These are phyloP conservation scores for Oryza rufipogon DNA, from an alignment of 176 grass and related monocot genomes.

Conservation along the genomic window DNA sequence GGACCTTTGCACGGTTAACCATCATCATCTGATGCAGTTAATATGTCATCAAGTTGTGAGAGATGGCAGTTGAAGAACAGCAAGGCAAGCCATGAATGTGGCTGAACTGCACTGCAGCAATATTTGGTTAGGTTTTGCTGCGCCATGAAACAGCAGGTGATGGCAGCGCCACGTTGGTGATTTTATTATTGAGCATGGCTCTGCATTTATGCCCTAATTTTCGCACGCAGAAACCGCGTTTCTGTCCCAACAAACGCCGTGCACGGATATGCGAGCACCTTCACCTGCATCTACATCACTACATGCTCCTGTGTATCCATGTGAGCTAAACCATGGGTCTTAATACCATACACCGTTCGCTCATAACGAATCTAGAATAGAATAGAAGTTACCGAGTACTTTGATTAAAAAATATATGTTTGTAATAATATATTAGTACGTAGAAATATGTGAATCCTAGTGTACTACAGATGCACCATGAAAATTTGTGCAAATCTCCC, in stretches of 20 bases:
- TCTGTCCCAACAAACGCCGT: not conserved
- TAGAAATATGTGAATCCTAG: too few species aligned
- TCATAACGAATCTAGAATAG: too few species aligned
- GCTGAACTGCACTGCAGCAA: not conserved
- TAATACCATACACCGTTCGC: fast-evolving
- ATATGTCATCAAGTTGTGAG: not conserved
- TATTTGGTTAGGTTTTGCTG: not conserved
- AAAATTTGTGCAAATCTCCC: too few species aligned
- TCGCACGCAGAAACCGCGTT: not conserved
- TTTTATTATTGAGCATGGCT: not conserved
- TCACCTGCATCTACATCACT: not conserved
- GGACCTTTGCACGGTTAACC: constrained; percentile 7
- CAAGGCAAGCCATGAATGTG: not conserved
- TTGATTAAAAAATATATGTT: too few species aligned
- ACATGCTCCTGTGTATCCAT: not conserved
- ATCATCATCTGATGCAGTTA: constrained; percentile 5
- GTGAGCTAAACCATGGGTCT: too few species aligned
- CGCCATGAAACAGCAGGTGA: not conserved
- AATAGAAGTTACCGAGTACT: too few species aligned
- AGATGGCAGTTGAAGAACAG: constrained; percentile 1
- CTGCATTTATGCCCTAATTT: not conserved
- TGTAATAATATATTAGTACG: too few species aligned
- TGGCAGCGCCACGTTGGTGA: not conserved
- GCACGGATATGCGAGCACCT: not conserved
- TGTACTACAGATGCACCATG: too few species aligned